Percentiles rank a stretch among this genome's conserved stretches.
These are phyloP conservation scores for Pythium aquatile DNA, from an alignment of 352 stramenopile species.

Conservation along the genomic window DNA sequence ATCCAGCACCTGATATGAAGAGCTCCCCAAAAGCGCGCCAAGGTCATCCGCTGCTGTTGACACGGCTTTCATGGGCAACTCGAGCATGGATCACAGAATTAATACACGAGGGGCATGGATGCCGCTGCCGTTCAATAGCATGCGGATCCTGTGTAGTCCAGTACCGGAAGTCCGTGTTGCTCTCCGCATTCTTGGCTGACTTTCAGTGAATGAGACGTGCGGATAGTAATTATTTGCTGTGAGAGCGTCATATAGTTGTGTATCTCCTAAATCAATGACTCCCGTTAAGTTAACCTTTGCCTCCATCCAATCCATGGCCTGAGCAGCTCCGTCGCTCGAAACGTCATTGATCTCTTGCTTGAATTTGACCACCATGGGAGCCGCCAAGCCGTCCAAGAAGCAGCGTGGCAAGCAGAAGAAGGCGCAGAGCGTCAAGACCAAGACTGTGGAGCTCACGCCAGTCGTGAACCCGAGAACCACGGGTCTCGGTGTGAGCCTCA, in stretches of 20 bases:
- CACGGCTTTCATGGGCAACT: neutral
- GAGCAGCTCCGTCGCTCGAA: slow-evolving; percentile 1
- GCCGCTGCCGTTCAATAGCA: neutral
- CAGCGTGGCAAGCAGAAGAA: slow-evolving; percentile 72
- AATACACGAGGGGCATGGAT: neutral
- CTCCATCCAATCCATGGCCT: slow-evolving; percentile 1
- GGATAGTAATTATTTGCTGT: no score
- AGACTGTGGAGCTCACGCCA: neutral
- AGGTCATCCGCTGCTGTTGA: neutral
- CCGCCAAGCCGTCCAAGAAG: slow-evolving; percentile 74
- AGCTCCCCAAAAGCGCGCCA: slow-evolving; percentile 5
- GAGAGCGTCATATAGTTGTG: no score
- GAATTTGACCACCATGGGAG: slow-evolving; percentile 33
- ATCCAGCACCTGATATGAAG: neutral
- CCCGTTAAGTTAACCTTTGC: slow-evolving; percentile 14
- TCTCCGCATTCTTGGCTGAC: no score
- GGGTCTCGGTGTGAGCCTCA: slow-evolving; percentile 19
- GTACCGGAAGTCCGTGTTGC: no score
- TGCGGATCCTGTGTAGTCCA: neutral
- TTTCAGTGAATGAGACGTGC: no score
- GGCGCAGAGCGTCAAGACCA: slow-evolving; percentile 25
- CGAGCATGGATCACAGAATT: neutral
- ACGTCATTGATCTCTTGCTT: neutral
- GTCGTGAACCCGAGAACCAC: slow-evolving; percentile 7
- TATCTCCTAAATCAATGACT: neutral